A percentile compares a stretch with the other conserved stretches of the same genome.
Conservation (phyloP, 2,329 filamentous ascomycete species). For the Teratosphaeria nubilosa region DNA sequence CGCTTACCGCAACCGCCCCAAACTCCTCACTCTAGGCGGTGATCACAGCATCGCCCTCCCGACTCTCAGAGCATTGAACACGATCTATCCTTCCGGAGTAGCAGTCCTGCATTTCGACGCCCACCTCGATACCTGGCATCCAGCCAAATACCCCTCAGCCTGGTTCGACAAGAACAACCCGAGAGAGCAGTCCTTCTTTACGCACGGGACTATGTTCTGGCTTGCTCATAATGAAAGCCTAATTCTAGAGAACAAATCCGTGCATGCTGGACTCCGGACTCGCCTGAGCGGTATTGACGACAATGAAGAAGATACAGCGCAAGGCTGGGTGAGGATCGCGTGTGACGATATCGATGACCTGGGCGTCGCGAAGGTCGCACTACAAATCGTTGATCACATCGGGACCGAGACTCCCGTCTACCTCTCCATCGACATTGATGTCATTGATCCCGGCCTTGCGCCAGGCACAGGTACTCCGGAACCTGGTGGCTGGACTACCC, state of each 20-base stretch:
- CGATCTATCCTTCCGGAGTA: conserved; percentile 32
- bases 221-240: conserved; percentile 72
- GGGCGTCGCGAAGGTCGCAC: conserved; percentile 59
- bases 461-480: conserved; percentile 67
- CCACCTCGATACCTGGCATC: conserved; percentile 80
- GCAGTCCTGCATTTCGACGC: conserved; percentile 44
- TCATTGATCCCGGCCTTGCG: conserved; percentile 61
- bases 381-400: conserved; percentile 59
- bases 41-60: conserved; percentile 43
- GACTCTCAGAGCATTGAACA: conserved; percentile 39
- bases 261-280: conserved; percentile 76
- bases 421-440: conserved; percentile 70
- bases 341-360: conserved; percentile 81
- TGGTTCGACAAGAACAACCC: conserved; percentile 49
- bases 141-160: conserved; percentile 64
- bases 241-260: conserved; percentile 61
- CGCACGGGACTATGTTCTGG: conserved; percentile 89
- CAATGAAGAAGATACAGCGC: conserved; percentile 57
- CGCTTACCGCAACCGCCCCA: conserved; percentile 34
- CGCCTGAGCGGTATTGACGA: conserved; percentile 61
- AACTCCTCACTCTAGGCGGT: conserved; percentile 39
- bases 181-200: conserved; percentile 63
- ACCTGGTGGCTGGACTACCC: conserved; percentile 81
- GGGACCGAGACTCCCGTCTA: conserved; percentile 72
- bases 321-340: conserved; percentile 72